Conservation (phyloP, 176 grass and related monocot genomes). For the Hyparrhenia diplandra region DNA sequence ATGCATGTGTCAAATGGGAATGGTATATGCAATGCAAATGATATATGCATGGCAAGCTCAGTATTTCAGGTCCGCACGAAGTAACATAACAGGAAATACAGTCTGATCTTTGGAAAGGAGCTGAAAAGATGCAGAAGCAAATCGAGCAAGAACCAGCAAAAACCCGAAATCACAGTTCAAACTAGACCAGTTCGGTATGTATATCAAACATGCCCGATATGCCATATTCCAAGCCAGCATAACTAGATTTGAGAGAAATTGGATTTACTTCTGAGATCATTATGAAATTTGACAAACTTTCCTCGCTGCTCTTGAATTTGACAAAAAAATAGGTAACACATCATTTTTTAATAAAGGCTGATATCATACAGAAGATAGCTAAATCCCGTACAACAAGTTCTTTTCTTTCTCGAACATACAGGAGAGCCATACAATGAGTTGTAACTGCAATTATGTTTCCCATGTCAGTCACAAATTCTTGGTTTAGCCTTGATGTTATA, state of each 20-base stretch:
- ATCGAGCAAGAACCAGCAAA: no score
- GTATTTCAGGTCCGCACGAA: background rate
- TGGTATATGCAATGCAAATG: no score
- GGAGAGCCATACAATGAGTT: background rate
- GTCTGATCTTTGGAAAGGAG: no score
- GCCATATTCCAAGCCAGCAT: background rate
- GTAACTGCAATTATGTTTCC: background rate
- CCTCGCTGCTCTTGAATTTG: background rate
- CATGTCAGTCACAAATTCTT: background rate
- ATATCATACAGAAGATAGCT: background rate
- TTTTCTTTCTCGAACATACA: no score
- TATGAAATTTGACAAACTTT: background rate
- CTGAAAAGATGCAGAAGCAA: no score
- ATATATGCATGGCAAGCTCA: background rate
- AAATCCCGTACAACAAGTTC: background rate
- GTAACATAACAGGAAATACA: background rate
- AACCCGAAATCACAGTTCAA: no score
- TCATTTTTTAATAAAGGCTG: background rate
- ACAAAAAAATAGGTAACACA: no score
- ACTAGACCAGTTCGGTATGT: no score
- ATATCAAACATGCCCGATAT: background rate
- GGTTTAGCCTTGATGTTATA: background rate
- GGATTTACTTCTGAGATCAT: background rate
- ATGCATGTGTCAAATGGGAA: no score
- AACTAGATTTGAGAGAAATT: background rate